Base-by-base conservation (phyloP, 1,284 basidiomycete species). In the Ceratobasidium sp. region DNA sequence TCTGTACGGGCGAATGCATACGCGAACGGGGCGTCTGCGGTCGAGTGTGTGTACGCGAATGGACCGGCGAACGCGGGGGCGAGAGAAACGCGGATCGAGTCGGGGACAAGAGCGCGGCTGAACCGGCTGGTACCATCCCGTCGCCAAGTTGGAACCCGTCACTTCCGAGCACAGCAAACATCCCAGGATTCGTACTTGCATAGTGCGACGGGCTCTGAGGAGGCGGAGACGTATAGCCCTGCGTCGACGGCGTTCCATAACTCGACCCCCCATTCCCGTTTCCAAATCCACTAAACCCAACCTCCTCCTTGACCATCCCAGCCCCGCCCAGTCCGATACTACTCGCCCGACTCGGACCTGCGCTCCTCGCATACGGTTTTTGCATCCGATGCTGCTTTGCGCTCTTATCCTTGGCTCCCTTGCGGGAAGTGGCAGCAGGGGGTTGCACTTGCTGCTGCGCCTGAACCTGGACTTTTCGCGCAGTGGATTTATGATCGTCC, bases 401-500 rank as follows among this genome's bases (percentile, higher is more conserved):
- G 34, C 57, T 59, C n/a, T 62, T 62, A 15, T 68, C 66, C 51
- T 69, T 69, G 29, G 67, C 54, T 7, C 52, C 52, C n/a, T 57
- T 69, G 5, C 67, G 51, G 19, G n/a, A 2, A 17, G 51, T n/a
- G 13, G 46, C 17, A n/a, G 44, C 65, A 2, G 49, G 29, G 17
- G 40, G 7, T 13, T n/a, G 29, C 11, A 56, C 8, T 25, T 29
- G 22, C 8, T 22, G 49, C 61, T 9, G 61, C 2, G 22, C 59
- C 6, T 79, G 56, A 52, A 70, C 68, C 73, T 80, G 43, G n/a
- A 73, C 62, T 76, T 77, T 46, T 40, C 54, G 37, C 32, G 67
- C 44, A 6, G 88, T 90, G 49, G 95, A 96, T 86, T 98, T 98
- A 86, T 98, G 97, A 83, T 99, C 98, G 84, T 99, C 98, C 2